These are phyloP conservation scores for Plasmodium chabaudi DNA, from an alignment of 169 alveolate genomes.

Conservation along the genomic window DNA sequence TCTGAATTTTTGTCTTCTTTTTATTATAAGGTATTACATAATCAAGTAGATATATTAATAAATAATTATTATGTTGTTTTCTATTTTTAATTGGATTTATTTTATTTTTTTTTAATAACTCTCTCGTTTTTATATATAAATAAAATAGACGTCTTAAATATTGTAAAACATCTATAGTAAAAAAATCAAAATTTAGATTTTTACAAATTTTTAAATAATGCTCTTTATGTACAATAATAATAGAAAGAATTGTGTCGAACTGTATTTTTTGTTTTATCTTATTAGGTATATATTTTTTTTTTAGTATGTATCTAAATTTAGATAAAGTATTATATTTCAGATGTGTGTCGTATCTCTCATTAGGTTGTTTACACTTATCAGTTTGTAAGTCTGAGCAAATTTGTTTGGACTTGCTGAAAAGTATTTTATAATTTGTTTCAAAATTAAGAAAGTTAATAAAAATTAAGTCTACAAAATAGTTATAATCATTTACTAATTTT, in stretches of 20 bases:
- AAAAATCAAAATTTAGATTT: conserved; percentile 8
- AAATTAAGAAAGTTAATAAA: neutral
- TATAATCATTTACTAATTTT: conserved; percentile 35
- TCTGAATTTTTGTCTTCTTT: too few relatives aligned
- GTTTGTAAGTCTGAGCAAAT: too few relatives aligned
- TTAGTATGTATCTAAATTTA: neutral
- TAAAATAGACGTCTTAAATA: conserved; percentile 21
- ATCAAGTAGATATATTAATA: too few relatives aligned
- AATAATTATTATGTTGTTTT: too few relatives aligned
- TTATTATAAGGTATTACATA: too few relatives aligned
- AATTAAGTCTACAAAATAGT: conserved; percentile 19
- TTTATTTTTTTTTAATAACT: conserved; percentile 8
- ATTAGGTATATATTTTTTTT: conserved; percentile 23
- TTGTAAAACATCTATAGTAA: conserved; percentile 26
- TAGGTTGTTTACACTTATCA: too few relatives aligned
- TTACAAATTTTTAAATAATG: conserved; percentile 3
- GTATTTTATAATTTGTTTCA: neutral
- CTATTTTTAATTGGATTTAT: neutral
- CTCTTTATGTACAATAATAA: conserved; percentile 15
- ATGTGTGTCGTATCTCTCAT: too few relatives aligned
- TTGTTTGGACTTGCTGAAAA: too few relatives aligned
- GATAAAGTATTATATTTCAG: too few relatives aligned
- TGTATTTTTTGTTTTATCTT: conserved; percentile 19
- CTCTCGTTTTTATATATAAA: conserved; percentile 14
- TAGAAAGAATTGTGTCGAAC: conserved; percentile 29